phyloP scores from a whole-genome alignment of 208 protist species.

The Leishmania major region DNA sequence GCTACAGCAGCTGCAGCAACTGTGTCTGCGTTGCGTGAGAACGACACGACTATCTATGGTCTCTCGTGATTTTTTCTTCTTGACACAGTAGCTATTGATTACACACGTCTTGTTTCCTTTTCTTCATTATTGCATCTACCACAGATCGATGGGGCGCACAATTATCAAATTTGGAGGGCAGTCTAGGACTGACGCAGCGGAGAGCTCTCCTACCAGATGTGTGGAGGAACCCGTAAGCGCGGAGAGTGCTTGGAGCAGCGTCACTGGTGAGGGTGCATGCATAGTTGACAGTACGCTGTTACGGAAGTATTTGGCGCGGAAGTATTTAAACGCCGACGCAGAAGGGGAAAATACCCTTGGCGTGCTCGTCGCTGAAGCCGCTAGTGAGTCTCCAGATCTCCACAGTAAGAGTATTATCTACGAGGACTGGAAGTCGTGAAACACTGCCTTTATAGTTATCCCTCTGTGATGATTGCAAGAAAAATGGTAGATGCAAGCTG shows the following conservation, averaged over 20 bases:
- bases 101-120: not conserved
- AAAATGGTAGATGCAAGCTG: not conserved
- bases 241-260: not conserved
- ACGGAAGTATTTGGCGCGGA: not conserved
- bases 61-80: not conserved
- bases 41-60: not conserved
- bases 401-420: constrained; percentile 19
- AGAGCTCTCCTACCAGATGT: not conserved
- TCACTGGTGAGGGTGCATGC: constrained; percentile 9
- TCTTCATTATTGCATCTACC: not conserved
- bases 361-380: not conserved
- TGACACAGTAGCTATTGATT: not conserved
- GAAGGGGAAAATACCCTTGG: constrained; percentile 1
- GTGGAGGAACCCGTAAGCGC: not conserved
- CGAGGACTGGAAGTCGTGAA: constrained; percentile 15
- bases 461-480: not conserved
- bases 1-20: not conserved
- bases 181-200: not conserved
- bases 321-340: not conserved
- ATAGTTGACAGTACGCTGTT: constrained; percentile 7
- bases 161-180: constrained; percentile 23
- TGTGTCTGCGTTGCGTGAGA: not conserved
- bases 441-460: not conserved
- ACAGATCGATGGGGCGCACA: constrained; percentile 22
- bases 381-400: not conserved